phyloP scores from a whole-genome alignment of 208 protist species.

The Leishmania martiniquensis region DNA sequence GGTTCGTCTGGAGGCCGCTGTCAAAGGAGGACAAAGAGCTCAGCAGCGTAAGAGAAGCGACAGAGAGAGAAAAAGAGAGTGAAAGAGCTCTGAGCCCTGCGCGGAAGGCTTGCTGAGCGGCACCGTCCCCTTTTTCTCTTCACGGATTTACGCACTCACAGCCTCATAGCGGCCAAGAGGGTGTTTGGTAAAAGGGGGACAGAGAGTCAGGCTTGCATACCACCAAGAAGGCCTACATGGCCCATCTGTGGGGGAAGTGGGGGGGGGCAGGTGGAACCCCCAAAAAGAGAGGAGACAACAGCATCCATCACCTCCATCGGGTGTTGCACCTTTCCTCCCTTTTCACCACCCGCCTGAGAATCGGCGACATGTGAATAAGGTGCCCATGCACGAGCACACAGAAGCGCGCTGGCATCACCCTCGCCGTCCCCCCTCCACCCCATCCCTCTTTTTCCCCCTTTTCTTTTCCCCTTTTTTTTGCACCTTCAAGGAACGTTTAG shows the following conservation, averaged over 20 bases:
- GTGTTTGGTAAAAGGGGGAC: background rate
- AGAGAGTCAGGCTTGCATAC: too few species aligned
- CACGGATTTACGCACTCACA: background rate
- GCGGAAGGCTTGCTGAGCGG: background rate
- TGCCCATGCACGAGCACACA: background rate
- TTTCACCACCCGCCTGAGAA: background rate
- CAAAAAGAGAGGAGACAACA: background rate
- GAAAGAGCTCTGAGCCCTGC: background rate
- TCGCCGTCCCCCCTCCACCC: background rate
- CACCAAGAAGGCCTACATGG: too few species aligned
- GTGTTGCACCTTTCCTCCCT: too few species aligned
- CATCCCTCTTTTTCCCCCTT: background rate
- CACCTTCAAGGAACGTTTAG: background rate
- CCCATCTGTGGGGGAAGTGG: too few species aligned
- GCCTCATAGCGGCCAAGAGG: too few species aligned
- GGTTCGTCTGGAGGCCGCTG: background rate
- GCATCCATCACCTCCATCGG: background rate
- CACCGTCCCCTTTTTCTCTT: background rate
- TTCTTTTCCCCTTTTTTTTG: conserved; percentile 10
- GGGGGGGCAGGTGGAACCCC: too few species aligned
- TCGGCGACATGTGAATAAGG: background rate
- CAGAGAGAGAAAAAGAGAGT: background rate
- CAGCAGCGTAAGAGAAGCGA: background rate
- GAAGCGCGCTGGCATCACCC: background rate
- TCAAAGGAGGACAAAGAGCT: background rate